A percentile compares a stretch with the other conserved stretches of the same genome.
These are phyloP conservation scores for Sphagnum contortum DNA, from an alignment of 225 moss, liverwort and hornwort genomes.

Conservation along the genomic window DNA sequence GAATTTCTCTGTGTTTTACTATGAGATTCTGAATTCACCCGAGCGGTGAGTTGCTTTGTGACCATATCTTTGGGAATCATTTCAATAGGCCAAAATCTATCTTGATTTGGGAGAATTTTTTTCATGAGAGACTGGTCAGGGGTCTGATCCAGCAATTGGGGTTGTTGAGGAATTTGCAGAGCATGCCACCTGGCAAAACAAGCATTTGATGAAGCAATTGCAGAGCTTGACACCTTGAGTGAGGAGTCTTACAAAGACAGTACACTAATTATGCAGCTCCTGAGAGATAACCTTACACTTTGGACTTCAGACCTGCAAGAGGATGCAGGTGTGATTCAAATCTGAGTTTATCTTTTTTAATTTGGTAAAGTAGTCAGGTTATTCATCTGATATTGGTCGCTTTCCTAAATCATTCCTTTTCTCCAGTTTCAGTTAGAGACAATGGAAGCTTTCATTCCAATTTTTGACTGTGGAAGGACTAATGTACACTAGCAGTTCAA, in stretches of 20 bases:
- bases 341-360: not conserved
- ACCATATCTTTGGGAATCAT: too few relatives aligned
- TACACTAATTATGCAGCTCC: slow-evolving; percentile 53
- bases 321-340: slow-evolving; percentile 19
- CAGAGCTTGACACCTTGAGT: slow-evolving; percentile 47
- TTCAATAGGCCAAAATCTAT: not conserved
- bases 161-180: slow-evolving; percentile 5
- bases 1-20: slow-evolving; percentile 54
- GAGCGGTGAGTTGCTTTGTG: slow-evolving; percentile 20
- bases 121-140: not conserved
- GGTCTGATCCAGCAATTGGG: not conserved
- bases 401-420: not conserved
- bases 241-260: slow-evolving; percentile 61
- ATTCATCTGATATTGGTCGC: not conserved
- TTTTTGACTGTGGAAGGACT: not conserved
- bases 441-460: too few relatives aligned
- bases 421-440: too few relatives aligned
- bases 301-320: slow-evolving; percentile 61
- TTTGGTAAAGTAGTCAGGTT: not conserved
- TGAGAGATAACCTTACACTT: slow-evolving; percentile 52
- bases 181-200: slow-evolving; percentile 55
- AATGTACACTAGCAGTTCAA: too few relatives aligned
- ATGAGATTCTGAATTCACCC: slow-evolving; percentile 44
- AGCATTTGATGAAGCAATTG: slow-evolving; percentile 56
- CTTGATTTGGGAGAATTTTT: not conserved